Base-by-base conservation (phyloP, 371 early-diverging fungal species). In the Conidiobolus incongruus region DNA sequence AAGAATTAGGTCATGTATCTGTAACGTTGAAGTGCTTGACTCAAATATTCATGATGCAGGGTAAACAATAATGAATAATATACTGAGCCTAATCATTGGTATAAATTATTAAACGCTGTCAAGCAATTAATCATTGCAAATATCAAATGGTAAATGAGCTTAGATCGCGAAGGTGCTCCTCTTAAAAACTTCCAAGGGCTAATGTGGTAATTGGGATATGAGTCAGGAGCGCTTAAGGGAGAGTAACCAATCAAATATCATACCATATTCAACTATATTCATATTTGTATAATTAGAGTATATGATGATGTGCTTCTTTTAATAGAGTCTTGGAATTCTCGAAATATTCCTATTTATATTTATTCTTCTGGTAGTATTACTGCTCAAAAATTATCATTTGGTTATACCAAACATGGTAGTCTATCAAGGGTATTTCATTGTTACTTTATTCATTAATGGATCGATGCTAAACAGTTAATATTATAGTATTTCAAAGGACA, bases 331-430 rank as follows among this genome's bases (percentile, higher is more conserved):
- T 90, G 85, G 86, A 61, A 51, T 28, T 44, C 56, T 4, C 50
- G 48, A 4, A 72, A 67, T 20, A 65, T 72, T 35, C 63, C 63
- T 45, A 63, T 89, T 30, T 90, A 75, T 55, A 88, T 94, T 28
- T 94, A 91, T 63, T 89, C 89, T 2, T 89, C 90, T 23, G 95
- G 95, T 2, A 83, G 85, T 46, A 72, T 94, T 3, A 63, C 65
- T 31, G 95, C 91, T 0, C 92, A 94, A 52, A 90, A 91, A 60
- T 63, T 90, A 12, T 52, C 92, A 4, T 89, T 94, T 51, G 72
- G 74, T 7, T 73, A 68, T 54, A 73, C 80, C 0, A 72, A 77
- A 23, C 66, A 79, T 35, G 95, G 95, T n/a, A 66, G 90, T 43
- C 47, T 94, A 31, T 60, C 66, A 16, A 49, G 51, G 47, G 77